Conservation (phyloP, 805 yeast genomes). For the Hanseniaspora mollemarum region DNA sequence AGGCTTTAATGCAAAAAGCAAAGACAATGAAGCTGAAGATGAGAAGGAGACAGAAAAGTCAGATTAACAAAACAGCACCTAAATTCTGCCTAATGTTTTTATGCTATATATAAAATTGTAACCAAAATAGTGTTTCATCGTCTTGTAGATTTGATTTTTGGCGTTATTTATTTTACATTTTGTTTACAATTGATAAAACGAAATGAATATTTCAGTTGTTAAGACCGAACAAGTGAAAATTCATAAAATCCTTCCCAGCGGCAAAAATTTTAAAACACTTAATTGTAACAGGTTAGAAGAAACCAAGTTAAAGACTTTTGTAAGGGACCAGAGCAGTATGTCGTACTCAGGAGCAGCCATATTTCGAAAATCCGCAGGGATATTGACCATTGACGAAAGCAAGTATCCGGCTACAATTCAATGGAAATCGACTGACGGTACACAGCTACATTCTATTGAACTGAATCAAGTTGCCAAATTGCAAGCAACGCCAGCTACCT, state of each 20-base stretch:
- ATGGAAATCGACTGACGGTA: conserved; percentile 48
- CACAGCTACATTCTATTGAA: conserved; percentile 33
- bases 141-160: too few relatives aligned
- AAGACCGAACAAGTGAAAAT: too few relatives aligned
- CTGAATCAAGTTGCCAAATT: conserved; percentile 39
- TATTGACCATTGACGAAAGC: conserved; percentile 46
- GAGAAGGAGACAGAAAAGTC: neutral
- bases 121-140: neutral
- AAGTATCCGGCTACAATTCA: conserved; percentile 42
- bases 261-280: too few relatives aligned
- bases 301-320: too few relatives aligned
- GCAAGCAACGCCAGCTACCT: conserved; percentile 58
- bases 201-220: too few relatives aligned
- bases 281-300: too few relatives aligned
- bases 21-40: neutral
- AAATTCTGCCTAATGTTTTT: neutral
- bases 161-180: too few relatives aligned
- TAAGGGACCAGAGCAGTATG: too few relatives aligned
- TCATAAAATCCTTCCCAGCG: too few relatives aligned
- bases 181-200: too few relatives aligned
- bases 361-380: conserved; percentile 45
- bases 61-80: neutral
- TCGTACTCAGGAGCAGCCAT: conserved; percentile 44
- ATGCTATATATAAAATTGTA: neutral
- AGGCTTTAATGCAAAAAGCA: neutral